Percentiles rank a stretch among this genome's conserved stretches.
phyloP scores from a whole-genome alignment of 352 stramenopile genomes.

The Phytophthora rubi region DNA sequence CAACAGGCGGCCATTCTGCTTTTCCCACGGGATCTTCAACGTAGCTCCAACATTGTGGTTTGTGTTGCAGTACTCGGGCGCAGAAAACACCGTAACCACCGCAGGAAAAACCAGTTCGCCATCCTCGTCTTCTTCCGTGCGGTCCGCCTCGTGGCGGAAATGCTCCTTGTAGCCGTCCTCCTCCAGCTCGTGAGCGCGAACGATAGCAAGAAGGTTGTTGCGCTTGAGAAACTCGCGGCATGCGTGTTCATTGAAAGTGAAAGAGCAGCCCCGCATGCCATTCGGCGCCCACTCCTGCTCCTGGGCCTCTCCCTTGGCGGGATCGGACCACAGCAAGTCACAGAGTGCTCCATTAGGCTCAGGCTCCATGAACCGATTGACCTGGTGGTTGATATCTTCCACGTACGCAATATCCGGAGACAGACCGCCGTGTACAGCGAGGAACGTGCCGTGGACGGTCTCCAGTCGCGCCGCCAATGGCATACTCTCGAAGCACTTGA shows the following conservation, averaged over 20 bases:
- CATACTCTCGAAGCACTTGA: conserved; percentile 89
- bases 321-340: conserved; percentile 99
- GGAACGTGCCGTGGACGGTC: conserved; percentile 65
- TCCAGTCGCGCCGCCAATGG: conserved; percentile 69
- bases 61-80: conserved; percentile 86
- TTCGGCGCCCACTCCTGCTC: conserved; percentile 67
- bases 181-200: conserved; percentile 83
- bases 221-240: conserved; percentile 69
- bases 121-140: conserved; percentile 19
- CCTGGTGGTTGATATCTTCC: conserved; percentile 76
- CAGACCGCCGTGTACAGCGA: conserved; percentile 77
- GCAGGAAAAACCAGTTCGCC: conserved; percentile 45
- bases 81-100: conserved; percentile 85
- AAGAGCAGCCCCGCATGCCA: conserved; percentile 76
- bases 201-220: conserved; percentile 75
- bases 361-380: conserved; percentile 84
- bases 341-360: conserved; percentile 94
- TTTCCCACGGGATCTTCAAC: conserved; percentile 67
- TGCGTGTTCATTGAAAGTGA: conserved; percentile 77
- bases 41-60: conserved; percentile 86
- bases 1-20: conserved; percentile 42
- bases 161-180: conserved; percentile 81
- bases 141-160: conserved; percentile 43
- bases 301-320: conserved; percentile 88
- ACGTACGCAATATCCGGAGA: conserved; percentile 74